These are phyloP conservation scores for Mucor indicus DNA, from an alignment of 371 early-diverging fungal species.

Conservation along the genomic window DNA sequence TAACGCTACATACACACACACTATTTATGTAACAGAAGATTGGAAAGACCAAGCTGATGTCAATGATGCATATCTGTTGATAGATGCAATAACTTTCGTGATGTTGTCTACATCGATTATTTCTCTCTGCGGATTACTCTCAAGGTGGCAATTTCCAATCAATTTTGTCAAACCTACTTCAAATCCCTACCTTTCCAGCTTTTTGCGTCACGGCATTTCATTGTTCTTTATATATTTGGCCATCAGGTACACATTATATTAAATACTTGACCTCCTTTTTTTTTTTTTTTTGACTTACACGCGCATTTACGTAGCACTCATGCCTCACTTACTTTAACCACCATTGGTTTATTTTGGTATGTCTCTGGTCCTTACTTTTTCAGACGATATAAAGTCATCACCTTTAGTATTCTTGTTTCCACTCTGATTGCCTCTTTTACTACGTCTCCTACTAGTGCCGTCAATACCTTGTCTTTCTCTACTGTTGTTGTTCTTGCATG, in stretches of 20 bases:
- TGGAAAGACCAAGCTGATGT: constrained; percentile 12
- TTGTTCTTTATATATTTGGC: constrained; percentile 12
- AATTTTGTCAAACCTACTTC: constrained; percentile 22
- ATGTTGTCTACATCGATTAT: constrained; percentile 36
- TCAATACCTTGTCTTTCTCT: constrained; percentile 38
- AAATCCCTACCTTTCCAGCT: constrained; percentile 6
- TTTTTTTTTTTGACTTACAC: neutral
- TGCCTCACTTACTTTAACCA: constrained; percentile 6
- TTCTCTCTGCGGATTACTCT: constrained; percentile 25
- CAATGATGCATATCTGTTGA: neutral
- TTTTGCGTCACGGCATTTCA: constrained; percentile 24
- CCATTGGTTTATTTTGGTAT: constrained; percentile 20
- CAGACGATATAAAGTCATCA: constrained; percentile 15
- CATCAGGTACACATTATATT: constrained; percentile 17
- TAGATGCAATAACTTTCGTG: constrained; percentile 32
- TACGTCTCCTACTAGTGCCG: constrained; percentile 19
- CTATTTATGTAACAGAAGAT: neutral
- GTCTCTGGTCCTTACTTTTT: constrained; percentile 39
- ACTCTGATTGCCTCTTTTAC: constrained; percentile 26
- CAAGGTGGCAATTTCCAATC: constrained; percentile 38
- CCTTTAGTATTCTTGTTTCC: too few relatives aligned
- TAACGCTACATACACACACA: neutral
- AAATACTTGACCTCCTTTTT: neutral
- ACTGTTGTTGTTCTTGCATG: constrained; percentile 34
- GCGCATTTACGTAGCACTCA: constrained; percentile 5